Percentiles rank a stretch among this genome's conserved stretches.
Conservation (phyloP, 23 red algal species). For the Cyanidioschyzon merolae region DNA sequence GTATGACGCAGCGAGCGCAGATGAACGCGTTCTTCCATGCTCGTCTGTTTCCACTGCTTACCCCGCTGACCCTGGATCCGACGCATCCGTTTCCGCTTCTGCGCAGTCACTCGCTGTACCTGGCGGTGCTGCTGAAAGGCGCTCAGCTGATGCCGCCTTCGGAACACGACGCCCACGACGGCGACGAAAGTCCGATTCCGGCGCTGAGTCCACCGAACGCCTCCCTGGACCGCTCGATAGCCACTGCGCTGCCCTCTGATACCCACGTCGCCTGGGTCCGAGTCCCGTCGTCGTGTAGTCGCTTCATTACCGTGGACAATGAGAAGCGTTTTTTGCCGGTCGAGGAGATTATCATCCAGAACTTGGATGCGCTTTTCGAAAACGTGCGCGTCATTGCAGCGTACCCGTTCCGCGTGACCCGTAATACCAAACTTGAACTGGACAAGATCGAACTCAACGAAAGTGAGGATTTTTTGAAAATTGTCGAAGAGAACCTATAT, state of each 20-base stretch:
- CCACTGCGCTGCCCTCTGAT: background rate
- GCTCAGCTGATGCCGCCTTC: conserved; percentile 37
- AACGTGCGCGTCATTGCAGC: conserved; percentile 48
- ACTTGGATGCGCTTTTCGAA: conserved; percentile 34
- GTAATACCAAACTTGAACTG: conserved; percentile 79
- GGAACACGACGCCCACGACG: conserved; percentile 10
- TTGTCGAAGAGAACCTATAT: conserved; percentile 72
- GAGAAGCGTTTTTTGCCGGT: conserved; percentile 39
- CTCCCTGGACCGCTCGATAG: conserved; percentile 12
- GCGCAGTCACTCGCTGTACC: conserved; percentile 66
- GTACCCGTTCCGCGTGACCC: conserved; percentile 80
- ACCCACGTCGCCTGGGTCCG: conserved; percentile 46
- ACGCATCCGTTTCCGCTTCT: conserved; percentile 91
- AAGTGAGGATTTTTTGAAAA: conserved; percentile 53
- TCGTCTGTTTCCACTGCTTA: conserved; percentile 49
- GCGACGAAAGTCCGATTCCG: conserved; percentile 21
- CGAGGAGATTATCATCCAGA: conserved; percentile 46
- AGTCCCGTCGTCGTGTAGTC: conserved; percentile 31
- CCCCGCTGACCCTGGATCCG: conserved; percentile 61
- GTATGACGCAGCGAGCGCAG: conserved; percentile 12
- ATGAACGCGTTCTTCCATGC: conserved; percentile 49
- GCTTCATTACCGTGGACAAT: conserved; percentile 46
- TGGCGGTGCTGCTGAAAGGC: conserved; percentile 47
- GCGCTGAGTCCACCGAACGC: conserved; percentile 6
- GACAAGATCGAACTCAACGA: conserved; percentile 58